Conservation (phyloP, 2,329 filamentous ascomycete species). For the Aspergillus ochraceoroseus region DNA sequence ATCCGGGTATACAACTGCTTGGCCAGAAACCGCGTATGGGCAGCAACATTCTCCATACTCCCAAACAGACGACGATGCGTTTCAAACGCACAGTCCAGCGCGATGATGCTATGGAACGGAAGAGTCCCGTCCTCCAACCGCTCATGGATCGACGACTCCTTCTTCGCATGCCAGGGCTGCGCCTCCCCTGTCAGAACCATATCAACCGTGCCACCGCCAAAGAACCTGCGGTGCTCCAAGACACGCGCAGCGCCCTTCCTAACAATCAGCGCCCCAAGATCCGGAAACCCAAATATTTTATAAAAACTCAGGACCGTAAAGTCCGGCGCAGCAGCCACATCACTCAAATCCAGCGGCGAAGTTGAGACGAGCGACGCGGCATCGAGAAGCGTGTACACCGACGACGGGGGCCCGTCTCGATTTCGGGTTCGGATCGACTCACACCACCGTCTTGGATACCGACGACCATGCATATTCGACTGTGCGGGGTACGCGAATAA, state of each 20-base stretch:
- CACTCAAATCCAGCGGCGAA: slow-evolving; percentile 65
- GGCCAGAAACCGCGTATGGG: slow-evolving; percentile 65
- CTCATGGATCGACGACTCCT: slow-evolving; percentile 67
- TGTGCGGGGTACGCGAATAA: slow-evolving; percentile 84
- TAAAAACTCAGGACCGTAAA: slow-evolving; percentile 87
- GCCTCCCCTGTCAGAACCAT: slow-evolving; percentile 74
- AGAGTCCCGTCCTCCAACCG: slow-evolving; percentile 86
- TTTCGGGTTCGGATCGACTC: slow-evolving; percentile 42
- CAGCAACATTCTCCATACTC: slow-evolving; percentile 63
- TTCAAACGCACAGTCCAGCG: slow-evolving; percentile 68
- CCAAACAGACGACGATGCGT: slow-evolving; percentile 66
- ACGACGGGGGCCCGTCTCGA: slow-evolving; percentile 14
- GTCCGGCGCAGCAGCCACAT: slow-evolving; percentile 63
- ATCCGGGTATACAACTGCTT: slow-evolving; percentile 57
- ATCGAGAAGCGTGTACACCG: slow-evolving; percentile 69
- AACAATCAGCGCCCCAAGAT: slow-evolving; percentile 79
- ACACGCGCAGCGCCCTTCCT: slow-evolving; percentile 62
- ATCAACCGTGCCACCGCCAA: slow-evolving; percentile 91
- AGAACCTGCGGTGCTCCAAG: slow-evolving; percentile 68
- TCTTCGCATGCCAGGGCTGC: slow-evolving; percentile 78
- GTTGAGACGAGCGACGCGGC: slow-evolving; percentile 78
- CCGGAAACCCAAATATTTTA: slow-evolving; percentile 97
- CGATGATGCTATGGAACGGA: slow-evolving; percentile 84
- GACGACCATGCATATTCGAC: slow-evolving; percentile 83
- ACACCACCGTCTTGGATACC: slow-evolving; percentile 68